Evolutionary conservation across 2,329 filamentous ascomycete genomes (phyloP).

Genomic region (Pyricularia pennisetigena): DNA sequence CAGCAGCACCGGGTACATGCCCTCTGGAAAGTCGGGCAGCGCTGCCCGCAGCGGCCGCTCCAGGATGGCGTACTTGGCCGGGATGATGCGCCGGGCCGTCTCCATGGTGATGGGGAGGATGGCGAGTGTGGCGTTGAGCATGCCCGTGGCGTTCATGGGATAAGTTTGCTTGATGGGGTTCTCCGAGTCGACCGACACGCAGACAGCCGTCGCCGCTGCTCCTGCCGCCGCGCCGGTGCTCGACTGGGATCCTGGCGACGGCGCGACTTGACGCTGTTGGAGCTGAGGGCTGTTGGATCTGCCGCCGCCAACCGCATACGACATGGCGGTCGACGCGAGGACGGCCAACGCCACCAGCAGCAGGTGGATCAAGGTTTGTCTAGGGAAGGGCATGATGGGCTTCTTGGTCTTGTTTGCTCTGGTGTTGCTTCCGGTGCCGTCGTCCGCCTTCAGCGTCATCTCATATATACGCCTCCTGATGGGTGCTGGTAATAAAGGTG

Average conservation of each 20-base stretch:
- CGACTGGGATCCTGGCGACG: background rate
- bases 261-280: background rate
- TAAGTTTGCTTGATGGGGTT: conserved; percentile 38
- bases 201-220: conserved; percentile 7
- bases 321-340: background rate
- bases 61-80: conserved; percentile 36
- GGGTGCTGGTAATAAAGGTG: background rate
- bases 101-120: conserved; percentile 39
- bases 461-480: background rate
- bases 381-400: background rate
- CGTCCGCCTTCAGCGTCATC: background rate
- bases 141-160: conserved; percentile 37
- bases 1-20: conserved; percentile 42
- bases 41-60: conserved; percentile 35
- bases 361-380: background rate
- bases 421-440: background rate
- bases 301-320: background rate
- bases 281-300: background rate
- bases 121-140: conserved; percentile 41
- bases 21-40: conserved; percentile 36
- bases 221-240: background rate
- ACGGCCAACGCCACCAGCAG: background rate
- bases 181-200: conserved; percentile 21
- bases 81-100: conserved; percentile 35
- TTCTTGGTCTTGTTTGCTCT: background rate